Evolutionary conservation across 495 filamentous ascomycete species (phyloP).

Genomic region (Aspergillus affinis): DNA sequence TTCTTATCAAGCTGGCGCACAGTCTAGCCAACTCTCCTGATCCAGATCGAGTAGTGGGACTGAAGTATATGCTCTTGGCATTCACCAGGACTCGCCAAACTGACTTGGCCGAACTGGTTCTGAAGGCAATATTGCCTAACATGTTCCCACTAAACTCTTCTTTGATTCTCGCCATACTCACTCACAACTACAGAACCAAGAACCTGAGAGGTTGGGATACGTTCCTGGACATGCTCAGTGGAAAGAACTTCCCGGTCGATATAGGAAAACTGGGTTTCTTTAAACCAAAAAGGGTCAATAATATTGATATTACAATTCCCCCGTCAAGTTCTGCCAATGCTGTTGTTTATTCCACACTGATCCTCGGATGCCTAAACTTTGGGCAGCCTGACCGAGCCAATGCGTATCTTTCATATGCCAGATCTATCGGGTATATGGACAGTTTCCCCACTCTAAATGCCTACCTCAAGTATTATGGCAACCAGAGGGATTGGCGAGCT

Average conservation of each 20-base stretch:
- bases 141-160: conserved; percentile 37
- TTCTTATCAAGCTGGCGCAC: conserved; percentile 36
- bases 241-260: conserved; percentile 38
- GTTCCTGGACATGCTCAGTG: conserved; percentile 43
- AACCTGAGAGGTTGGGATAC: conserved; percentile 45
- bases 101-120: conserved; percentile 39
- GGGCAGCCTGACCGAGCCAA: conserved; percentile 46
- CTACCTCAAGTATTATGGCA: conserved; percentile 42
- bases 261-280: conserved; percentile 37
- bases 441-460: conserved; percentile 37
- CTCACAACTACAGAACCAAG: conserved; percentile 42
- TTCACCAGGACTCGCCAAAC: conserved; percentile 43
- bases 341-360: conserved; percentile 37
- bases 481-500: conserved; percentile 40
- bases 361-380: conserved; percentile 39
- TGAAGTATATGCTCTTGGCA: conserved; percentile 36
- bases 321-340: conserved; percentile 35
- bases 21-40: conserved; percentile 36
- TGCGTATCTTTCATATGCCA: conserved; percentile 40
- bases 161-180: conserved; percentile 37
- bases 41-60: conserved; percentile 36
- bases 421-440: conserved; percentile 41
- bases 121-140: conserved; percentile 42
- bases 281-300: conserved; percentile 32
- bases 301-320: conserved; percentile 38